These are phyloP conservation scores for Aspergillus eucalypticola DNA, from an alignment of 2,329 filamentous ascomycete genomes.

Conservation along the genomic window DNA sequence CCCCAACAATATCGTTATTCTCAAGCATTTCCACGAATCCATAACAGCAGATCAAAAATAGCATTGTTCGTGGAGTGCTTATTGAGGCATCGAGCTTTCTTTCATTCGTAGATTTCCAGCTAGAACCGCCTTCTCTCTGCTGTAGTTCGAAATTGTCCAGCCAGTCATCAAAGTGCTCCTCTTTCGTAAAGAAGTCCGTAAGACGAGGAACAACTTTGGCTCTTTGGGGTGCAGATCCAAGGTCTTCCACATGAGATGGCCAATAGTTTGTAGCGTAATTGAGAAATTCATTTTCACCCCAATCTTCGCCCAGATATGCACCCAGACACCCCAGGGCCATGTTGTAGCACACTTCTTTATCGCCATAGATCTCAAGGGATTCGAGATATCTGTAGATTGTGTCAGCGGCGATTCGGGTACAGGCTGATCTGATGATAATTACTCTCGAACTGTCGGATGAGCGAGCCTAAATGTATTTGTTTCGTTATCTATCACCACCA, in stretches of 20 bases:
- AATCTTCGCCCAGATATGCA: not conserved
- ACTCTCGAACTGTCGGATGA: not conserved
- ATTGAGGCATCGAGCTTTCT: not conserved
- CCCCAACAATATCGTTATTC: not conserved
- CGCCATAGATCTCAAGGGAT: not conserved
- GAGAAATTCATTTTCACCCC: not conserved
- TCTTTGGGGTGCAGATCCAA: not conserved
- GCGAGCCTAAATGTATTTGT: not conserved
- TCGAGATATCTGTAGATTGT: not conserved
- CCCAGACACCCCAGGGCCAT: not conserved
- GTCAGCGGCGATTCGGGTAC: not conserved
- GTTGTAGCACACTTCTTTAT: not conserved
- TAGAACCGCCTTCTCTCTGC: not conserved
- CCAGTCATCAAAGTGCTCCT: not conserved
- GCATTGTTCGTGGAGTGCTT: not conserved
- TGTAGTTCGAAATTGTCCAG: not conserved
- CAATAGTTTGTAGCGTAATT: not conserved
- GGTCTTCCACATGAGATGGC: not conserved
- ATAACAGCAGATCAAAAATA: not conserved
- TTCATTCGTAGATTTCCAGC: not conserved
- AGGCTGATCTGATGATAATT: not conserved
- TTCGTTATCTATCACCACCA: not conserved
- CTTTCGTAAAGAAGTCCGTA: not conserved
- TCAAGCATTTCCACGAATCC: not conserved
- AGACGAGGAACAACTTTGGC: not conserved